Conservation (phyloP, 768 basidiomycete species). For the Pleurotus tuber-regium region DNA sequence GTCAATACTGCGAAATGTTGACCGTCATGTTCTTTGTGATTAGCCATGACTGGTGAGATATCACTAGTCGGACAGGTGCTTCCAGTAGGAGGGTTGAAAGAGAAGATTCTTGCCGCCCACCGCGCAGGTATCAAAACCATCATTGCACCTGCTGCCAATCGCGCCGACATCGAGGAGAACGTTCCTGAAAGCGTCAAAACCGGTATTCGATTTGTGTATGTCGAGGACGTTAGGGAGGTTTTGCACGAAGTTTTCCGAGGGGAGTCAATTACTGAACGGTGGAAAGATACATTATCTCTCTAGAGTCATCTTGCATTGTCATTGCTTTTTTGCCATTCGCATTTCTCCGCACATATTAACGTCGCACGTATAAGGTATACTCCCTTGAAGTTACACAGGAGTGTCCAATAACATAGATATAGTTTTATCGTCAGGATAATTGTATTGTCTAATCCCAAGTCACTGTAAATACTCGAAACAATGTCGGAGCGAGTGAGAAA, state of each 20-base stretch:
- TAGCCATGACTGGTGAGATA: constrained; percentile 98
- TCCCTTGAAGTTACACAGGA: too few relatives aligned
- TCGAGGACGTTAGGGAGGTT: constrained; percentile 90
- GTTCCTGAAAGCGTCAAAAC: constrained; percentile 95
- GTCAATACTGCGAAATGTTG: background rate
- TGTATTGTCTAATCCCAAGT: constrained; percentile 8
- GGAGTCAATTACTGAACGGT: constrained; percentile 53
- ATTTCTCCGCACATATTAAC: background rate
- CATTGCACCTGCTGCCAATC: constrained; percentile 82
- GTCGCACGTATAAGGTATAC: too few relatives aligned
- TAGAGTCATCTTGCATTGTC: background rate
- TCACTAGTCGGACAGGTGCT: constrained; percentile 95
- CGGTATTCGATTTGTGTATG: constrained; percentile 93
- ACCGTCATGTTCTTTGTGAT: background rate
- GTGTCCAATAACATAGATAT: constrained; percentile 8
- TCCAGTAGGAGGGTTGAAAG: constrained; percentile 94
- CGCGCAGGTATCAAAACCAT: constrained; percentile 95
- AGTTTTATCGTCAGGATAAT: constrained; percentile 10
- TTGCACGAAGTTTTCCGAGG: constrained; percentile 82
- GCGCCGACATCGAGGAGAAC: constrained; percentile 95
- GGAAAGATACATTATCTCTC: constrained; percentile 57
- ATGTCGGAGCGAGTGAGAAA: too few relatives aligned
- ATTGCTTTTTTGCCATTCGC: constrained; percentile 4
- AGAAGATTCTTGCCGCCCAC: constrained; percentile 96
- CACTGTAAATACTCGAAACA: constrained; percentile 2